Percentiles rank a stretch among this genome's conserved stretches.
Conservation (phyloP, 371 early-diverging fungal species). For the Conidiobolus incongruus region DNA sequence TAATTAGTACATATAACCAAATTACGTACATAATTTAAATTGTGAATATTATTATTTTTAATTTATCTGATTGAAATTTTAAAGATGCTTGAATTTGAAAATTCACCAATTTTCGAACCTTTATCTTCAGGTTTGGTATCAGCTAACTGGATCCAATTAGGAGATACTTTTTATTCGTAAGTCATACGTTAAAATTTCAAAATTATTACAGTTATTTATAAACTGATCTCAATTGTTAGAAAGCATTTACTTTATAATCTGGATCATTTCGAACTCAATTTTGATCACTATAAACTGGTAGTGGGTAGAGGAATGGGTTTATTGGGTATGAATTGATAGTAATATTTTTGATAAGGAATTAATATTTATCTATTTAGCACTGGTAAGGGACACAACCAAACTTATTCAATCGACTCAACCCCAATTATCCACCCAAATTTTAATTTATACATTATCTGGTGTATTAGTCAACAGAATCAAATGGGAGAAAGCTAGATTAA, state of each 20-base stretch:
- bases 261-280: not conserved
- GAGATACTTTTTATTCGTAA: too few relatives aligned
- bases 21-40: too few relatives aligned
- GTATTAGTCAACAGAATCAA: conserved; percentile 8
- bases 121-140: too few relatives aligned
- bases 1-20: too few relatives aligned
- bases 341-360: not conserved
- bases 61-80: too few relatives aligned
- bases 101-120: too few relatives aligned
- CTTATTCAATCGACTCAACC: not conserved
- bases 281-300: not conserved
- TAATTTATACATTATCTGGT: not conserved
- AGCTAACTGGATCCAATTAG: too few relatives aligned
- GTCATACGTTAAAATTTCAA: too few relatives aligned
- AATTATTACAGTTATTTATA: too few relatives aligned
- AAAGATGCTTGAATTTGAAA: too few relatives aligned
- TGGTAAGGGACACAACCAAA: not conserved
- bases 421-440: not conserved
- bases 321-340: not conserved
- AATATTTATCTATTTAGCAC: not conserved
- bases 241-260: not conserved
- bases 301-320: not conserved
- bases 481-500: conserved; percentile 80
- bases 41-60: too few relatives aligned
- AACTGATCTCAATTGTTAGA: not conserved